phyloP scores from a whole-genome alignment of 148 eudicot genomes.

The Cornus controversa region DNA sequence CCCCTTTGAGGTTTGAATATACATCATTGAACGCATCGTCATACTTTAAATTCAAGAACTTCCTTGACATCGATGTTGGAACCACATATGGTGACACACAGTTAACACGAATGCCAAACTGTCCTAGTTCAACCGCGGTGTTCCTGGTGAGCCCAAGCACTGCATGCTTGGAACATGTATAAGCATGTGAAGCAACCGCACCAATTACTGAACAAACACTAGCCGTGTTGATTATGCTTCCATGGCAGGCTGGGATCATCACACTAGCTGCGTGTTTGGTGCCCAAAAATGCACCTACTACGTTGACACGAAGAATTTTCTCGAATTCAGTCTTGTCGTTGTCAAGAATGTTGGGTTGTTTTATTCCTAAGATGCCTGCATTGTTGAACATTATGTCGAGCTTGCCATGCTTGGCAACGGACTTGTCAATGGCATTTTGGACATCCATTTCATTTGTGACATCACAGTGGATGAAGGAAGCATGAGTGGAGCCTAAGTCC shows the following conservation, averaged over 20 bases:
- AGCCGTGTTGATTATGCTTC: constrained; percentile 20
- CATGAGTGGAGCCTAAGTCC: constrained; percentile 7
- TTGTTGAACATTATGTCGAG: constrained; percentile 34
- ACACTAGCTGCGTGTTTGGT: constrained; percentile 33
- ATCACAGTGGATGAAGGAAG: constrained; percentile 18
- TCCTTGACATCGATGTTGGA: constrained; percentile 8
- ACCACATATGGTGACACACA: constrained; percentile 21
- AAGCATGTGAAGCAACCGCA: constrained; percentile 5
- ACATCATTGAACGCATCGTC: background rate
- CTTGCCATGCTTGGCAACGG: constrained; percentile 12
- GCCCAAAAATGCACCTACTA: constrained; percentile 23
- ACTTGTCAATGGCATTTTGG: constrained; percentile 14
- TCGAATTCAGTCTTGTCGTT: constrained; percentile 17
- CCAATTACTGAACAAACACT: constrained; percentile 14
- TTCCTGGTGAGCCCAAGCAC: constrained; percentile 27
- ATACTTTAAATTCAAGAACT: background rate
- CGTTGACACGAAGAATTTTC: constrained; percentile 3
- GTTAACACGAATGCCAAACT: constrained; percentile 31
- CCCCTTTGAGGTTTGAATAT: constrained; percentile 6
- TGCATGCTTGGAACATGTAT: constrained; percentile 30
- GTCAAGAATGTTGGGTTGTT: background rate
- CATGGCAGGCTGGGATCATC: constrained; percentile 26
- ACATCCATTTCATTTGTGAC: constrained; percentile 20
- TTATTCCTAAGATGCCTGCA: constrained; percentile 23
- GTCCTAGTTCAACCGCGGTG: constrained; percentile 24